A percentile compares a stretch with the other conserved stretches of the same genome.
phyloP scores from a whole-genome alignment of 148 eudicot genomes.

The Rhododendron kiyosumense region DNA sequence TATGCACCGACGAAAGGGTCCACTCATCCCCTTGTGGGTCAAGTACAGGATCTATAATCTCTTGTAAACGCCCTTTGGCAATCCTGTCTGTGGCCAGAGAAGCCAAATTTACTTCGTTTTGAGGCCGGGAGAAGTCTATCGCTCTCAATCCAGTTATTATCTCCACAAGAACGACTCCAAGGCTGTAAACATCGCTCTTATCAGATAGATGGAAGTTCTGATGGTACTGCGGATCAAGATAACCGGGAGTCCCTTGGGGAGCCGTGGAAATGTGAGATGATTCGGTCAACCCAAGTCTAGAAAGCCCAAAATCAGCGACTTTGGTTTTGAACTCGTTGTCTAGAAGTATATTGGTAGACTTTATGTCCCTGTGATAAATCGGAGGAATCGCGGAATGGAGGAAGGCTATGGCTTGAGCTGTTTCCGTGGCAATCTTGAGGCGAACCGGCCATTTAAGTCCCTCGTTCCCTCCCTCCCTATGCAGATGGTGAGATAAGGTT shows the following conservation, averaged over 20 bases:
- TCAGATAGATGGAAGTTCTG: constrained; percentile 25
- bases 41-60: constrained; percentile 38
- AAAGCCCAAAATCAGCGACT: constrained; percentile 43
- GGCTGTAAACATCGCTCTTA: constrained; percentile 42
- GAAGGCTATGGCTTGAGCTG: constrained; percentile 35
- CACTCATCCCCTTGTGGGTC: constrained; percentile 26
- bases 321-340: constrained; percentile 32
- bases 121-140: constrained; percentile 25
- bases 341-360: constrained; percentile 33
- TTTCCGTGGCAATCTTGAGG: constrained; percentile 27
- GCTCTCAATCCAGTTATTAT: constrained; percentile 26
- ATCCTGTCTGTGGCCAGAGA: constrained; percentile 38
- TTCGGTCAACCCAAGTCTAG: constrained; percentile 25
- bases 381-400: constrained; percentile 34
- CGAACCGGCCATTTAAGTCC: constrained; percentile 35
- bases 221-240: constrained; percentile 37
- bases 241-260: constrained; percentile 43
- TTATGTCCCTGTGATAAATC: constrained; percentile 41
- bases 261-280: constrained; percentile 39
- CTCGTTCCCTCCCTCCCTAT: constrained; percentile 16
- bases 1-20: constrained; percentile 29
- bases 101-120: constrained; percentile 33
- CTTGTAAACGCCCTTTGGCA: constrained; percentile 31
- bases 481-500: constrained; percentile 31
- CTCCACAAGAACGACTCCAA: constrained; percentile 45